Percentiles rank a stretch among this genome's conserved stretches.
phyloP scores from a whole-genome alignment of 805 yeast genomes.

The Helenozyma rhizophorensis region DNA sequence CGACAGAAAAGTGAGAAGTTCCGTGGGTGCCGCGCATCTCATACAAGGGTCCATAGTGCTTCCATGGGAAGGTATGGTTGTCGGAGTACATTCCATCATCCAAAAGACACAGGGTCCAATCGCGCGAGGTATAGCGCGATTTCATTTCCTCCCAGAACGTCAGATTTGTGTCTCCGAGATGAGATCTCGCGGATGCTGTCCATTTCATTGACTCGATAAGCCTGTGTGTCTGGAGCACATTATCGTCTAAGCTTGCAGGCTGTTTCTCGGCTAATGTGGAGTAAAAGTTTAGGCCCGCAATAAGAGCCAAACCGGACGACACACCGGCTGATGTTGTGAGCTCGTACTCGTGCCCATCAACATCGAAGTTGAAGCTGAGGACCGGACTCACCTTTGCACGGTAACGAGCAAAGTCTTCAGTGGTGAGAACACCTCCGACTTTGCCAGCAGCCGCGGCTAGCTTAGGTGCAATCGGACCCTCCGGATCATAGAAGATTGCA shows the following conservation, averaged over 20 bases:
- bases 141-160: slow-evolving; percentile 30
- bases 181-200: slow-evolving; percentile 83
- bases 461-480: slow-evolving; percentile 64
- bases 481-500: slow-evolving; percentile 78
- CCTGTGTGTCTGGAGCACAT: slow-evolving; percentile 51
- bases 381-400: slow-evolving; percentile 43
- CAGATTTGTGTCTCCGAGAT: slow-evolving; percentile 63
- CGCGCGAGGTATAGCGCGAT: slow-evolving; percentile 39
- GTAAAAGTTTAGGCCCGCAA: slow-evolving; percentile 69
- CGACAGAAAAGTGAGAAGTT: slow-evolving; percentile 79
- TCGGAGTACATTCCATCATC: slow-evolving; percentile 47
- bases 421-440: slow-evolving; percentile 64
- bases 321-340: slow-evolving; percentile 58
- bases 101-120: slow-evolving; percentile 55
- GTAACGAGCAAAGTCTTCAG: slow-evolving; percentile 66
- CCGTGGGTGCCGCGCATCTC: slow-evolving; percentile 82
- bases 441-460: slow-evolving; percentile 47
- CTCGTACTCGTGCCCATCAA: slow-evolving; percentile 16
- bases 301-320: slow-evolving; percentile 77
- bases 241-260: slow-evolving; percentile 6
- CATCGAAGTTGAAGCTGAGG: slow-evolving; percentile 16
- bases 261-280: slow-evolving; percentile 23
- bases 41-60: slow-evolving; percentile 73
- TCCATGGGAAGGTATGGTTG: slow-evolving; percentile 57
- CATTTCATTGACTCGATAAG: slow-evolving; percentile 88